Evolutionary conservation across 306 rosid species (phyloP).

Genomic region (Erythrophleum fordii): DNA sequence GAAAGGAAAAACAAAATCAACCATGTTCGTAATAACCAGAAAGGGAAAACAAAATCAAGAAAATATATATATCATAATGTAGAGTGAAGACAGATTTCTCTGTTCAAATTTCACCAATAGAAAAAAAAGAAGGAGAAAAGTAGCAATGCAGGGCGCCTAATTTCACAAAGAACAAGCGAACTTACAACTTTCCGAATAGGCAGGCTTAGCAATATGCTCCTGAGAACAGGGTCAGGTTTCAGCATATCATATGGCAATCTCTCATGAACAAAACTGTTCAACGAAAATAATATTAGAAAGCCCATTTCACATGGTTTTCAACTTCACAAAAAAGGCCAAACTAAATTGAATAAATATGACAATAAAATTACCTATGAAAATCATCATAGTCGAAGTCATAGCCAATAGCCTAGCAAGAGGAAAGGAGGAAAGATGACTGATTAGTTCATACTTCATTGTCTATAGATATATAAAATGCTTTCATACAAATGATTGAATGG

Average conservation of each 20-base stretch:
- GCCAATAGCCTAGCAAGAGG: conserved; percentile 69
- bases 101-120: neutral
- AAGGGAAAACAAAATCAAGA: neutral
- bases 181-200: conserved; percentile 84
- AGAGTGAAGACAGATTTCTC: neutral
- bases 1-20: conserved; percentile 4
- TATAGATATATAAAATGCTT: neutral
- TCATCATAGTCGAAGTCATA: conserved; percentile 69
- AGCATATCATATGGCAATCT: conserved; percentile 75
- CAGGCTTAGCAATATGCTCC: conserved; percentile 72
- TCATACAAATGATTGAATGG: conserved; percentile 1
- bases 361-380: conserved; percentile 64
- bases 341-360: conserved; percentile 1
- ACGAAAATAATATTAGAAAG: conserved; percentile 30
- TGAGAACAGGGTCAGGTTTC: conserved; percentile 76
- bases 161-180: neutral
- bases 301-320: neutral
- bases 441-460: conserved; percentile 4
- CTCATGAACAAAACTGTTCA: conserved; percentile 78
- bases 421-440: conserved; percentile 11
- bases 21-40: conserved; percentile 75
- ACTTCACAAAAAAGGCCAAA: conserved; percentile 8
- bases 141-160: neutral
- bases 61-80: neutral
- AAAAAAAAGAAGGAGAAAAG: neutral